Evolutionary conservation across 2,329 filamentous ascomycete species (phyloP).

Genomic region (Aureobasidium sp.): DNA sequence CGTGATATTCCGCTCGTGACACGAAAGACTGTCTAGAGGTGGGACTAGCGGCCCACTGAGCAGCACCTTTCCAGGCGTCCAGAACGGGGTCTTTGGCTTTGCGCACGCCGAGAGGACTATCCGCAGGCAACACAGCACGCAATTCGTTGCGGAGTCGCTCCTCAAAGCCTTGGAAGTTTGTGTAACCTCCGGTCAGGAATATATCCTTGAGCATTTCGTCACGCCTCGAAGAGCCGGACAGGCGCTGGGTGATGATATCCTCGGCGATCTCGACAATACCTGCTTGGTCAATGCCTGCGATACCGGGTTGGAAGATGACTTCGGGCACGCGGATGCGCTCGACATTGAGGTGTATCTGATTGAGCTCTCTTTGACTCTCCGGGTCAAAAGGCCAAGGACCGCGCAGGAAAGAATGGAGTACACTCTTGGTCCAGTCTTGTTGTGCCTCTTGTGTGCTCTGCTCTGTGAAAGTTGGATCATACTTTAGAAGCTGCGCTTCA

Average conservation of each 20-base stretch:
- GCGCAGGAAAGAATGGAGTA: constrained; percentile 83
- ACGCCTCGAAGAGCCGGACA: constrained; percentile 51
- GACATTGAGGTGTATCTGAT: constrained; percentile 92
- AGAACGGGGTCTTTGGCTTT: constrained; percentile 68
- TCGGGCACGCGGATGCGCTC: constrained; percentile 92
- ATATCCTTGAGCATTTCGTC: constrained; percentile 74
- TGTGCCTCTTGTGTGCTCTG: constrained; percentile 88
- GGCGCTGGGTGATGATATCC: constrained; percentile 79
- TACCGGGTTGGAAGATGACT: constrained; percentile 84
- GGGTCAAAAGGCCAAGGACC: constrained; percentile 81
- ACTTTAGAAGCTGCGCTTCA: constrained; percentile 76
- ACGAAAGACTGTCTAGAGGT: constrained; percentile 59
- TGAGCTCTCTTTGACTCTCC: constrained; percentile 69
- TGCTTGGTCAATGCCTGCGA: constrained; percentile 87
- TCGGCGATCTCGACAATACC: constrained; percentile 88
- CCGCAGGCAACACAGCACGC: constrained; percentile 62
- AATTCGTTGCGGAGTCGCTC: constrained; percentile 70
- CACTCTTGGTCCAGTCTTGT: constrained; percentile 87
- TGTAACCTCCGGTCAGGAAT: constrained; percentile 92
- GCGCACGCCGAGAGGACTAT: constrained; percentile 60
- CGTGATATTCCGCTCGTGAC: constrained; percentile 73
- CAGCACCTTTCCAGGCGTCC: constrained; percentile 92
- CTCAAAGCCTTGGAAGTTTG: constrained; percentile 79
- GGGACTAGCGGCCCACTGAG: constrained; percentile 64
- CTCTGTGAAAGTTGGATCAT: constrained; percentile 85